Conservation (phyloP, 352 stramenopile species). For the Globisporangium heterothallicum region DNA sequence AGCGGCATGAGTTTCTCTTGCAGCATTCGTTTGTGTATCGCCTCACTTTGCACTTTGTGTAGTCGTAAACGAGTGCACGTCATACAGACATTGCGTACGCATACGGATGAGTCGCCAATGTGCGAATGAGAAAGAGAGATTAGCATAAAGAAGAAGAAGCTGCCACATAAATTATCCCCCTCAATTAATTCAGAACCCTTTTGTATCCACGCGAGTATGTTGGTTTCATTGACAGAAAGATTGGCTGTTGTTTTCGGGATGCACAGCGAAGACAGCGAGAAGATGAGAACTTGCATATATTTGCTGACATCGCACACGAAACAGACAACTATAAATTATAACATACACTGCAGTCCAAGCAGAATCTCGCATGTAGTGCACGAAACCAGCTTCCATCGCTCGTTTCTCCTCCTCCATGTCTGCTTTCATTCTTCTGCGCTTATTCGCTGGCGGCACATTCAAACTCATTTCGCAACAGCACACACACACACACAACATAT, state of each 20-base stretch:
- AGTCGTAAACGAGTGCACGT: not conserved
- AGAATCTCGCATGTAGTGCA: not conserved
- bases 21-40: constrained; percentile 80
- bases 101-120: too few species aligned
- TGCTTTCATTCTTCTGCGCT: too few species aligned
- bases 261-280: too few species aligned
- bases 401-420: not conserved
- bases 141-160: too few species aligned
- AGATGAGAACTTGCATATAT: too few species aligned
- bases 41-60: constrained; percentile 76
- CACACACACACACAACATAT: not conserved
- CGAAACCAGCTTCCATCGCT: not conserved
- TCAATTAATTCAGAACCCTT: not conserved
- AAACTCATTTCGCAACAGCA: too few species aligned
- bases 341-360: not conserved
- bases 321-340: not conserved
- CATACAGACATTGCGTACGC: too few species aligned
- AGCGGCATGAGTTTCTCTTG: constrained; percentile 73
- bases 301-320: too few species aligned
- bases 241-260: too few species aligned
- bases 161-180: constrained; percentile 1
- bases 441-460: too few species aligned
- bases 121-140: too few species aligned
- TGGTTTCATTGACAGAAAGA: too few species aligned
- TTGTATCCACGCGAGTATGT: not conserved